Evolutionary conservation across 768 basidiomycete genomes (phyloP).

Genomic region (Naganishia friedmannii): DNA sequence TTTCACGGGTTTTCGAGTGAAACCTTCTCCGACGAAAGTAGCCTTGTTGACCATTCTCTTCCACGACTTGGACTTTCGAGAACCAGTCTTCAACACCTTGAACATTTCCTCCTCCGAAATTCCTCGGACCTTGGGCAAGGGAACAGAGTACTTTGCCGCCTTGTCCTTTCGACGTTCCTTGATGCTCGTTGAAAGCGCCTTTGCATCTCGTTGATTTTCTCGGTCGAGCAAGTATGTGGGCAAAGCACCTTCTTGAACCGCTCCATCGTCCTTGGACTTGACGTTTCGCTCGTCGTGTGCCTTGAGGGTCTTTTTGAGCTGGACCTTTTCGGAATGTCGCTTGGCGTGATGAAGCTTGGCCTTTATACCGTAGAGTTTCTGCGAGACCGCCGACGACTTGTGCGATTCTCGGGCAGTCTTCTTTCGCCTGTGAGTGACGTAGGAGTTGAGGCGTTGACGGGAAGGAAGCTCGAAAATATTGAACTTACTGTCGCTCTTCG

Average conservation of each 20-base stretch:
- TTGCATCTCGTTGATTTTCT: constrained; percentile 97
- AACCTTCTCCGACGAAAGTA: constrained; percentile 96
- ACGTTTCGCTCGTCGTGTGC: constrained; percentile 98
- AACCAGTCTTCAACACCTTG: constrained; percentile 97
- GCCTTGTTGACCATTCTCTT: constrained; percentile 99
- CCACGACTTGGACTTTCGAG: constrained; percentile 93
- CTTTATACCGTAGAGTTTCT: constrained; percentile 93
- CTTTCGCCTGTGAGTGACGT: constrained; percentile 51
- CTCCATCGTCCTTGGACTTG: constrained; percentile 79
- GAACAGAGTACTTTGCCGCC: constrained; percentile 96
- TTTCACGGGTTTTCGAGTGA: constrained; percentile 97
- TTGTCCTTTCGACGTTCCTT: constrained; percentile 99
- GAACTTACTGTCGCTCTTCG: constrained; percentile 83
- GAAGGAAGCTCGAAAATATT: neutral
- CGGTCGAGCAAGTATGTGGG: constrained; percentile 95
- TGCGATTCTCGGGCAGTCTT: constrained; percentile 53
- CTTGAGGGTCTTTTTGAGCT: constrained; percentile 98
- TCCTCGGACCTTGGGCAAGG: constrained; percentile 91
- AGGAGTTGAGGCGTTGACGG: constrained; percentile 11
- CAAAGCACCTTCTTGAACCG: constrained; percentile 79
- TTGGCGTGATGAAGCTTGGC: constrained; percentile 97
- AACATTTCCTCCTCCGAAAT: constrained; percentile 99
- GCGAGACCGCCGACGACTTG: constrained; percentile 73
- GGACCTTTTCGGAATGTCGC: constrained; percentile 94
- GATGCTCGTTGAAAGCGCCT: constrained; percentile 89